A percentile compares a stretch with the other conserved stretches of the same genome.
phyloP scores from a whole-genome alignment of 805 yeast species.

The Ogataea minuta region DNA sequence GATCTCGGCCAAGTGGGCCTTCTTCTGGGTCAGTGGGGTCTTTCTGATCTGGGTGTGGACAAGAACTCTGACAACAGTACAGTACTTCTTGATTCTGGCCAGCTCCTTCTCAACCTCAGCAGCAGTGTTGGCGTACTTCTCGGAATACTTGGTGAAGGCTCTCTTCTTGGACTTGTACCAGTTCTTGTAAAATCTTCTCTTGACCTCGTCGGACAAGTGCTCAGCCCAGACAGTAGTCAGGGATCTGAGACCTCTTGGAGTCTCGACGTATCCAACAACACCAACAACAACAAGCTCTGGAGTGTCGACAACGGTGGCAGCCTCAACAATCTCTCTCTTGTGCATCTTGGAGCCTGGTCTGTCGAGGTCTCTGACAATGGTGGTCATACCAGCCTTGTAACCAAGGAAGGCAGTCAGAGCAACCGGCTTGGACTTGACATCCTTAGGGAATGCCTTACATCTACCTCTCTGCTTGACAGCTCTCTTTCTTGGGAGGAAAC shows the following conservation, averaged over 20 bases:
- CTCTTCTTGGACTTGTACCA: constrained; percentile 99
- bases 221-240: constrained; percentile 99
- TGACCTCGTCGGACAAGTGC: constrained; percentile 98
- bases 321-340: constrained; percentile 99
- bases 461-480: constrained; percentile 97
- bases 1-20: constrained; percentile 99
- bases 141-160: constrained; percentile 99
- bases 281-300: constrained; percentile 99
- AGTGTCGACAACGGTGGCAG: constrained; percentile 98
- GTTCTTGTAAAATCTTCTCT: constrained; percentile 99
- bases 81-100: constrained; percentile 98
- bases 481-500: constrained; percentile 99
- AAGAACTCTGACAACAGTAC: constrained; percentile 96
- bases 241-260: constrained; percentile 99
- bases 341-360: constrained; percentile 99
- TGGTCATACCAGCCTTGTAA: constrained; percentile 99
- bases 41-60: constrained; percentile 99
- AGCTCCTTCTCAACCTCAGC: constrained; percentile 90
- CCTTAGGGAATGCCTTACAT: constrained; percentile 99
- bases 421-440: constrained; percentile 95
- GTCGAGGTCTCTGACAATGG: constrained; percentile 99
- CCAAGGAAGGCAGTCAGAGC: constrained; percentile 99
- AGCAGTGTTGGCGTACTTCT: constrained; percentile 93
- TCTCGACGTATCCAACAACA: constrained; percentile 99
- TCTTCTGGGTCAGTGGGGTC: constrained; percentile 99